Evolutionary conservation across 768 basidiomycete genomes (phyloP), one percentile per base, ranked within the genome.

Genomic region (Mycena rosella): DNA sequence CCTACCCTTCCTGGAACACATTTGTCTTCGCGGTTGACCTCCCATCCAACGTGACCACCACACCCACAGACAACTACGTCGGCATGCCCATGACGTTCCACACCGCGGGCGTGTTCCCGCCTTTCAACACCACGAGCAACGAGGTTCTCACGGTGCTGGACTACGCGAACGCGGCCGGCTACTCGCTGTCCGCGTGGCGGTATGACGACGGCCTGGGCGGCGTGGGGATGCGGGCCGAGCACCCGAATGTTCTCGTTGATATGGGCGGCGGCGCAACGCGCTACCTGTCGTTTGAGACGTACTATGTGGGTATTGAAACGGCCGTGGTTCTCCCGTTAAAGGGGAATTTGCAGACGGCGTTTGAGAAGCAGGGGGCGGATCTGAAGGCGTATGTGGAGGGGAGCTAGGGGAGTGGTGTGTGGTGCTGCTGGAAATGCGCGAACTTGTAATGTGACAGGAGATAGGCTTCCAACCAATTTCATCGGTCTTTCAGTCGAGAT

Each of bases 231-330:
- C 49, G 60, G 60, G 49, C 60, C 38, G 60, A 61, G 60, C 60
- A 61, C 60, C 60, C 60, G 49, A 61, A 44, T 52, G 51, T 61
- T 36, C 60, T 61, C 26, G 60, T 61, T 53, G 40, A 61, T 30
- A 38, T 61, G 48, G 60, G 60, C 51, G 60, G 49, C 29, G 59
- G 59, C 26, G 29, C 14, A 40, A 61, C 60, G 51, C 60, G 60
- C 60, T 52, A 52, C 60, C 47, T 61, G 60, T 61, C 60, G 48
- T 61, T 61, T 32, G 60, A 61, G 60, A 51, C 60, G 60, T 61
- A 61, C 49, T 61, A 61, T 52, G 29, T 42, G 36, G 59, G 60
- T 38, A 29, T 24, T n/a, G 49, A 42, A 49, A 61, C 60, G 29
- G 36, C 20, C 38, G 34, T 61, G 36, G 29, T 61, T 61, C 60